Percentiles rank a stretch among this genome's conserved stretches.
Conservation (phyloP, 1,139 yeast species). For the Yamadazyma oceani region DNA sequence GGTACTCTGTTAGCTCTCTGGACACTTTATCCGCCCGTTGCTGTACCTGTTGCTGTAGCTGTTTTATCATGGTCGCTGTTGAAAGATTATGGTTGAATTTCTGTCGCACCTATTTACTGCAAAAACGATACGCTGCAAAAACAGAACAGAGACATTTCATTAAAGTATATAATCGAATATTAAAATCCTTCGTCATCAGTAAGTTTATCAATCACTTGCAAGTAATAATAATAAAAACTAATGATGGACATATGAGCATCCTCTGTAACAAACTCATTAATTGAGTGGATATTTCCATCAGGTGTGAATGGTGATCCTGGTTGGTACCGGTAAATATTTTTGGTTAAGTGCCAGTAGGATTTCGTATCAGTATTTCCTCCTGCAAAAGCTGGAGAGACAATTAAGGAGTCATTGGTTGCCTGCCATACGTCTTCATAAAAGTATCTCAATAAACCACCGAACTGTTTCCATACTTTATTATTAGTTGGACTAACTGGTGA, state of each 20-base stretch:
- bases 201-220: constrained; percentile 30
- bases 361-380: constrained; percentile 47
- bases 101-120: neutral
- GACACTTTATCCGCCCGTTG: constrained; percentile 1
- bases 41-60: constrained; percentile 5
- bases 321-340: constrained; percentile 36
- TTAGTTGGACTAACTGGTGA: constrained; percentile 57
- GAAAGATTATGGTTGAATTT: neutral
- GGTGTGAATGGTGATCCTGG: constrained; percentile 24
- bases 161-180: no score
- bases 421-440: constrained; percentile 50
- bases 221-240: constrained; percentile 39
- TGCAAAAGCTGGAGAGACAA: constrained; percentile 34
- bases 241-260: constrained; percentile 27
- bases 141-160: no score
- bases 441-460: constrained; percentile 58
- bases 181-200: constrained; percentile 6
- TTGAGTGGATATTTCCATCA: constrained; percentile 28
- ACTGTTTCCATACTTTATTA: constrained; percentile 50
- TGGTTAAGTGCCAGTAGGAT: constrained; percentile 40
- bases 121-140: neutral
- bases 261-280: constrained; percentile 31
- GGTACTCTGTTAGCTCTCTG: constrained; percentile 3
- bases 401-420: constrained; percentile 23
- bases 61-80: constrained; percentile 9